Base-by-base conservation (phyloP, 176 grass and related monocot species). In the Phoenix dactylifera region DNA sequence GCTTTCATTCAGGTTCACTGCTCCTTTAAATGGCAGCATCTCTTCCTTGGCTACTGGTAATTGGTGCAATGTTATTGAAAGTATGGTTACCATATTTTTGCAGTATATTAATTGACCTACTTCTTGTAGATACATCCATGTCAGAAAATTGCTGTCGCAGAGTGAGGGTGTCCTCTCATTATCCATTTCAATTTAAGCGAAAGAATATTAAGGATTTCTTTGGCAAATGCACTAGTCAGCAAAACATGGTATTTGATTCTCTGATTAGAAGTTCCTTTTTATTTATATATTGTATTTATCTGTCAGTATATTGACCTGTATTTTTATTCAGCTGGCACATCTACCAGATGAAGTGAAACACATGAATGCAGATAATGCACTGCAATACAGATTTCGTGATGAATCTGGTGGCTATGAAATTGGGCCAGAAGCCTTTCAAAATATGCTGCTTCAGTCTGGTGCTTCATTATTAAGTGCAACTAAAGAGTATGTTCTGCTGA, bases 121-220 rank as follows among this genome's bases (percentile, higher is more conserved):
- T 62, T 18, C 80, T 75, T 49, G 66, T 86, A 91, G 93, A 76
- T 80, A 65, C 75, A 63, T 87, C 81, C 66, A 74, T 73, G 59
- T 18, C 58, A 82, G 66, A 85, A 67, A 70, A 78, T 62, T 70
- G 55, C 72, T 74, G 57, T 68, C 65, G 65, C 65, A 75, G 62
- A 77, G 74, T 50, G 62, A 73, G 69, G 62, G 60, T 91, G 24
- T 88, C 70, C 51, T 64, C 66, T 19, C 67, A 18, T 58, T 97
- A 91, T 80, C 87, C 93, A 60, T 88, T 85, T 82, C 72, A 80
- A 32, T 67, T 71, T 54, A 60, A 80, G 80, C 91, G 76, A 52
- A 83, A 80, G 58, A 85, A 63, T 50, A 81, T 71, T 49, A 82
- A 84, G 63, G 87, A 91, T 57, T 88, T 85, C 55, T 91, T 88